These are phyloP conservation scores for Mycena galopus DNA, from an alignment of 768 basidiomycete species.

Conservation along the genomic window DNA sequence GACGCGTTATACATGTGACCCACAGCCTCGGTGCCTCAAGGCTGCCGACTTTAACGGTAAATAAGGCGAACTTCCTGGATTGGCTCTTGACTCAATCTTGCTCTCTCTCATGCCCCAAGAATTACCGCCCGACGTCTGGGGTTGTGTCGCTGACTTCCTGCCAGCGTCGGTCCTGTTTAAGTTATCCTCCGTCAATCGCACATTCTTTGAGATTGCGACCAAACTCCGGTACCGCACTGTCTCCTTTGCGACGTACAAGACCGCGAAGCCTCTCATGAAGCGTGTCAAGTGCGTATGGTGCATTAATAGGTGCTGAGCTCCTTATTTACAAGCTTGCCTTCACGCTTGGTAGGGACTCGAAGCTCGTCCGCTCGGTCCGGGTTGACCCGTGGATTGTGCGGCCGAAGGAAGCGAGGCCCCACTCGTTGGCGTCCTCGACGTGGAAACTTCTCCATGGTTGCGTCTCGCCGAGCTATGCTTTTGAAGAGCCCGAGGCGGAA, in stretches of 20 bases:
- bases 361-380: conserved; percentile 49
- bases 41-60: not conserved
- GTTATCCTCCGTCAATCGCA: conserved; percentile 43
- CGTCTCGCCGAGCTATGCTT: conserved; percentile 45
- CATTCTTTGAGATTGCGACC: conserved; percentile 46
- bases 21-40: conserved; percentile 29
- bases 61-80: not conserved
- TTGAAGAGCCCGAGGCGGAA: conserved; percentile 48
- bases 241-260: conserved; percentile 43
- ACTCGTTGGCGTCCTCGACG: conserved; percentile 44
- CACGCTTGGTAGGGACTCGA: conserved; percentile 39
- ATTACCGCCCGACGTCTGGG: conserved; percentile 45
- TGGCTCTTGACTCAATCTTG: conserved; percentile 14
- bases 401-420: conserved; percentile 40
- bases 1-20: conserved; percentile 21
- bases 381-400: conserved; percentile 59
- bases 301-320: not conserved
- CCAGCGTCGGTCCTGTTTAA: conserved; percentile 38
- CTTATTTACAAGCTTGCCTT: not conserved
- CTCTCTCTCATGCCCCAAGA: conserved; percentile 19
- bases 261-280: conserved; percentile 46
- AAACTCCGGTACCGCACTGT: conserved; percentile 42
- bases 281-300: conserved; percentile 44
- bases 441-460: conserved; percentile 47
- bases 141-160: conserved; percentile 44